phyloP scores from a whole-genome alignment of 192 early-diverging fungal genomes.

The Rhizoclosmatium globosum region DNA sequence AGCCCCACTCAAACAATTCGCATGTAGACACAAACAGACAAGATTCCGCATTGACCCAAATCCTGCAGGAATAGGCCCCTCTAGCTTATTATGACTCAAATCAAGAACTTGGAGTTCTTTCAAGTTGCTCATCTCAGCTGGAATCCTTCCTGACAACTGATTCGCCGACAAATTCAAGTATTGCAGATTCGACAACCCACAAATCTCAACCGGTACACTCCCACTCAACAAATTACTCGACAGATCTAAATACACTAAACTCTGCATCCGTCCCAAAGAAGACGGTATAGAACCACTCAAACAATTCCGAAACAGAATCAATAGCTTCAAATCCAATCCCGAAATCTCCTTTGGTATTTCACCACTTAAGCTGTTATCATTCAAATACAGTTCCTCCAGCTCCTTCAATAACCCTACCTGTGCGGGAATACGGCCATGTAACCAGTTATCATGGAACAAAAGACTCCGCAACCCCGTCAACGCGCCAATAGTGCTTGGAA shows the following conservation, averaged over 20 bases:
- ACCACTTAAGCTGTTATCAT: constrained; percentile 29
- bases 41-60: not conserved
- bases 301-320: constrained; percentile 4
- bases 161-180: not conserved
- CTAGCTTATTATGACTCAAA: not conserved
- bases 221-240: not conserved
- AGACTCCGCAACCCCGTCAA: not conserved
- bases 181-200: not conserved
- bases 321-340: not conserved
- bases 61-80: not conserved
- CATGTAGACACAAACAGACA: not conserved
- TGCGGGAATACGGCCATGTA: constrained; percentile 25
- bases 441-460: not conserved
- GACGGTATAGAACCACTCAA: constrained; percentile 18
- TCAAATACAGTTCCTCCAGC: constrained; percentile 28
- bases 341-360: constrained; percentile 3
- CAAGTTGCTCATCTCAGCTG: not conserved
- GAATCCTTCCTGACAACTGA: not conserved
- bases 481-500: constrained; percentile 5
- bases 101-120: not conserved
- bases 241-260: not conserved
- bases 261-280: not conserved
- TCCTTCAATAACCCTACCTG: constrained; percentile 18
- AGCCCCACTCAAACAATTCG: not conserved
- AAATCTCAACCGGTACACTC: constrained; percentile 1